These are phyloP conservation scores for Jatropha podagrica DNA, from an alignment of 441 rosid genomes.

Conservation along the genomic window DNA sequence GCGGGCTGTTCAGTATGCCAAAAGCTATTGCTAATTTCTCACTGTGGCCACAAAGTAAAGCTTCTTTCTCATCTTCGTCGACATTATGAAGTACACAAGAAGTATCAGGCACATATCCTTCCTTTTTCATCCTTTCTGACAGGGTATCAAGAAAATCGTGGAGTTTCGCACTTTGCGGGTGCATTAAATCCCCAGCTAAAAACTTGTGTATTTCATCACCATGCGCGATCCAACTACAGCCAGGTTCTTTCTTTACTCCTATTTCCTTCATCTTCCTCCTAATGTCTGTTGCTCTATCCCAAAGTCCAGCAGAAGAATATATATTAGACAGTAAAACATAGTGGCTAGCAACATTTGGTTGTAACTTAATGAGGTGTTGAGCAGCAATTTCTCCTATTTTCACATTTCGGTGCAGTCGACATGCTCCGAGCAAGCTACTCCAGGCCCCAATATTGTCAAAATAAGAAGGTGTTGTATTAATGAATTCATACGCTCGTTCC, in stretches of 20 bases:
- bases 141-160: slow-evolving; percentile 51
- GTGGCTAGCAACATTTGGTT: slow-evolving; percentile 84
- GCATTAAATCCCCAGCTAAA: slow-evolving; percentile 69
- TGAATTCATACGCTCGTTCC: slow-evolving; percentile 57
- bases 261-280: slow-evolving; percentile 35
- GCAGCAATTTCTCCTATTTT: slow-evolving; percentile 82
- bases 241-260: slow-evolving; percentile 36
- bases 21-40: slow-evolving; percentile 90
- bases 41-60: slow-evolving; percentile 82
- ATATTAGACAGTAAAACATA: slow-evolving; percentile 38
- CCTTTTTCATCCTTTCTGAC: slow-evolving; percentile 63
- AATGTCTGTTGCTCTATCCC: slow-evolving; percentile 38
- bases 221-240: slow-evolving; percentile 39
- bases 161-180: slow-evolving; percentile 66
- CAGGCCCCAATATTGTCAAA: slow-evolving; percentile 64
- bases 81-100: slow-evolving; percentile 85
- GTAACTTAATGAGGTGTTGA: slow-evolving; percentile 52
- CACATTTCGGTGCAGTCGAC: slow-evolving; percentile 61
- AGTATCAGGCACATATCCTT: slow-evolving; percentile 81
- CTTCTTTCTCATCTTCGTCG: slow-evolving; percentile 72
- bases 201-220: slow-evolving; percentile 61
- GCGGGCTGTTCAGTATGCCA: slow-evolving; percentile 70
- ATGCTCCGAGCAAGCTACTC: slow-evolving; percentile 92
- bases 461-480: slow-evolving; percentile 50
- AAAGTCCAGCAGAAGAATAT: slow-evolving; percentile 36